Percentiles rank a stretch among this genome's conserved stretches.
Evolutionary conservation across 106 monocot species (phyloP).

Genomic region (Apostasia shenzhenica): DNA sequence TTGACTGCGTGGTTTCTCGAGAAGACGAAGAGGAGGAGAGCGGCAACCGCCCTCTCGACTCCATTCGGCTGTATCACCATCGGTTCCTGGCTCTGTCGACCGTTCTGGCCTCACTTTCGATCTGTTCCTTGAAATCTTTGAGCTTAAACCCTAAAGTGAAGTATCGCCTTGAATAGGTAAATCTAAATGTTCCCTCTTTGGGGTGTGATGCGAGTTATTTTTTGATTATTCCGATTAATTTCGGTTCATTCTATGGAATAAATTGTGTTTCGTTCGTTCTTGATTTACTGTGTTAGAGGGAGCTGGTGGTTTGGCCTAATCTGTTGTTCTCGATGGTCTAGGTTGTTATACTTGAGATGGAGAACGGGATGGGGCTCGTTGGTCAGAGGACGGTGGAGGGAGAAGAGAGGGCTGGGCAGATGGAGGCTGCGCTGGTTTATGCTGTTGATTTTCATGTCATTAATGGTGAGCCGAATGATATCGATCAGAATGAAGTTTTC

Average conservation of each 20-base stretch:
- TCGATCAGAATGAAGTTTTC: slow-evolving; percentile 19
- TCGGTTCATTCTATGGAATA: neutral
- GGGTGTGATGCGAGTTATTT: neutral
- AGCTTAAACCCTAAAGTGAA: neutral
- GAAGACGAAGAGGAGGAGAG: neutral
- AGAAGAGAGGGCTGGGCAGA: neutral
- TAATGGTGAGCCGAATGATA: neutral
- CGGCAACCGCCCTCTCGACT: neutral
- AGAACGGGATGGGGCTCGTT: slow-evolving; percentile 11
- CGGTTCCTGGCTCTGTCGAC: neutral
- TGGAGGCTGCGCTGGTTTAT: neutral
- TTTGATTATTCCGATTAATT: neutral
- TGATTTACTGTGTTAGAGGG: neutral
- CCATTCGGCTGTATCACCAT: neutral
- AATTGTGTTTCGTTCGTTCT: neutral
- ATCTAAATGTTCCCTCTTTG: neutral
- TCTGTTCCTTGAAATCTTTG: neutral
- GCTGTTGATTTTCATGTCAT: neutral
- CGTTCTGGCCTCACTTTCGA: neutral
- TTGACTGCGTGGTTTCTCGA: neutral
- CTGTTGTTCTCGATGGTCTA: too few species aligned
- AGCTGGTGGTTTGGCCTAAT: too few species aligned
- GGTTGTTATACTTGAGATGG: slow-evolving; percentile 10
- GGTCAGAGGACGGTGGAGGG: neutral
- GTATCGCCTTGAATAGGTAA: neutral